Evolutionary conservation across 129 eudicot species (phyloP).

Genomic region (Artemisia tridentata): DNA sequence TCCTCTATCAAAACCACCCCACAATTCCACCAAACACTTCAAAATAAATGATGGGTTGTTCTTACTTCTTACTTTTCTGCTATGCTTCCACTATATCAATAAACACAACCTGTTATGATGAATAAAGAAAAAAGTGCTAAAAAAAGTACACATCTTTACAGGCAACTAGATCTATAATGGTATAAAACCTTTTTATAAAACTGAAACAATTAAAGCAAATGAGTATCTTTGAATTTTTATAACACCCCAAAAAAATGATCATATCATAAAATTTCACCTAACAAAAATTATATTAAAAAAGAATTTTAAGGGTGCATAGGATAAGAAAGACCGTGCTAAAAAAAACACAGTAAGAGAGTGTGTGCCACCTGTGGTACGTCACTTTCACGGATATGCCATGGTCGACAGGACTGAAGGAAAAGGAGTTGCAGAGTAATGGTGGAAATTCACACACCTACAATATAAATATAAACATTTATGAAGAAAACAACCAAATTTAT

Average conservation of each 20-base stretch:
- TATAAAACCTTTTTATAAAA: constrained; percentile 30
- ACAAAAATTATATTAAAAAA: neutral
- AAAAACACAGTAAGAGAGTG: constrained; percentile 17
- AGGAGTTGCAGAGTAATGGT: constrained; percentile 37
- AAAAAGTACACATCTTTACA: constrained; percentile 64
- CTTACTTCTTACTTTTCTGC: constrained; percentile 28
- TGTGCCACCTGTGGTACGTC: constrained; percentile 58
- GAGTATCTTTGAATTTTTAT: constrained; percentile 31
- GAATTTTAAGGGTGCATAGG: constrained; percentile 49
- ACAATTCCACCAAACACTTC: constrained; percentile 9
- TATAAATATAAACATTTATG: constrained; percentile 19
- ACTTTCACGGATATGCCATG: constrained; percentile 87
- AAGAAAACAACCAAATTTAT: constrained; percentile 29
- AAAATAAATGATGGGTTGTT: constrained; percentile 15
- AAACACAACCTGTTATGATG: constrained; percentile 37
- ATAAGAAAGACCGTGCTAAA: constrained; percentile 34
- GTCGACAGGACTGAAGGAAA: constrained; percentile 52
- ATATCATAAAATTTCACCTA: constrained; percentile 32
- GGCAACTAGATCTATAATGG: constrained; percentile 55
- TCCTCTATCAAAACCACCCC: constrained; percentile 28
- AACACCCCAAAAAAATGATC: constrained; percentile 32
- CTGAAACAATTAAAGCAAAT: constrained; percentile 36
- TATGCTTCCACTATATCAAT: constrained; percentile 41
- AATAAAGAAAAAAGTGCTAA: constrained; percentile 37
- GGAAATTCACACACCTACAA: constrained; percentile 31